phyloP scores from a whole-genome alignment of 768 basidiomycete genomes.

The Calocybe cyanea region DNA sequence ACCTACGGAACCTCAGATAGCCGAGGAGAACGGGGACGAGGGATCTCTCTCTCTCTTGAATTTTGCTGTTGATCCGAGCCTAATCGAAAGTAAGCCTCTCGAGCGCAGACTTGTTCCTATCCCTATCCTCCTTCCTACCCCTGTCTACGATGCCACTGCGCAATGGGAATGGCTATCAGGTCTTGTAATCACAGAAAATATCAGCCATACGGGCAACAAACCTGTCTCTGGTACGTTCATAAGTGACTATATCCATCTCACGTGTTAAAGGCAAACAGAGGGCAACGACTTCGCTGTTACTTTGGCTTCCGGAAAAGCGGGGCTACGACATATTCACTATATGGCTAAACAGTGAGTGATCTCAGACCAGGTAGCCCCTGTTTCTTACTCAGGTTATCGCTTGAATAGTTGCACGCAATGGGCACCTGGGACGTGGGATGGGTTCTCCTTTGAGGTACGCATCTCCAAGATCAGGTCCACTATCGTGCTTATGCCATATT shows the following conservation, averaged over 20 bases:
- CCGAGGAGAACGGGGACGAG: not conserved
- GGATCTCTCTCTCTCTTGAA: not conserved
- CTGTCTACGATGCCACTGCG: conserved; percentile 13
- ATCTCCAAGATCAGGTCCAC: not conserved
- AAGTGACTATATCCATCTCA: conserved; percentile 1
- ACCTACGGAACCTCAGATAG: not conserved
- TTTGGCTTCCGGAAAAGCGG: conserved; percentile 12
- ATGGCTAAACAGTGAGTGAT: conserved; percentile 16
- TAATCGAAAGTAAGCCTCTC: too few species aligned
- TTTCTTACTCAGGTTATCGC: not conserved
- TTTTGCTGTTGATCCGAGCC: not conserved
- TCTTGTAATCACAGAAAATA: conserved; percentile 4
- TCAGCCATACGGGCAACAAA: not conserved
- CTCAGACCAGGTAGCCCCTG: not conserved
- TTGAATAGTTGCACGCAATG: not conserved
- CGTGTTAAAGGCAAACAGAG: conserved; percentile 1
- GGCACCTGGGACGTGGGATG: not conserved
- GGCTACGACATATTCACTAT: conserved; percentile 8
- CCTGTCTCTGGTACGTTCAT: conserved; percentile 1
- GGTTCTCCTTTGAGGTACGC: conserved; percentile 5
- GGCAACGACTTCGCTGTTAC: conserved; percentile 5
- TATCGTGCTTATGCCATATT: not conserved
- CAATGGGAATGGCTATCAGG: conserved; percentile 14
- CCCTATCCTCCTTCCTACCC: conserved; percentile 1
- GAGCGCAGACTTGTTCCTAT: not conserved